Conservation (phyloP, 306 rosid species). For the Sphenostylis stenocarpa region DNA sequence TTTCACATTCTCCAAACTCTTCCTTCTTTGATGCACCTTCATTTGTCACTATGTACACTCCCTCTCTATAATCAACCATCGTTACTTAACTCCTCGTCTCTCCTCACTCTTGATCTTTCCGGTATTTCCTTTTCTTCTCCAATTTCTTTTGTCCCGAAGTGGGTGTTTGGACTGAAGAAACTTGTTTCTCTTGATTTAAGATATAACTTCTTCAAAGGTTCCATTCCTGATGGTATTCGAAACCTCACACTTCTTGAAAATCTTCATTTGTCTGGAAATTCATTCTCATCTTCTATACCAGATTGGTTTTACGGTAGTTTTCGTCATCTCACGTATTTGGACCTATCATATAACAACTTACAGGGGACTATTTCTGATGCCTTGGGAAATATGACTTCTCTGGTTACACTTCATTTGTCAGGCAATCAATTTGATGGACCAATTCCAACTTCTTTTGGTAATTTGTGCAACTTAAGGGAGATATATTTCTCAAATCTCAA, state of each 20-base stretch:
- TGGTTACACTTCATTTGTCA: neutral
- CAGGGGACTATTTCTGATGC: neutral
- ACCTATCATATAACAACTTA: fast-evolving
- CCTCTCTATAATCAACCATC: neutral
- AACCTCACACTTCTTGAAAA: slow-evolving; percentile 32
- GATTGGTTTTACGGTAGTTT: neutral
- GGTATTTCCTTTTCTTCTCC: fast-evolving
- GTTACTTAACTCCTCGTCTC: slow-evolving; percentile 1
- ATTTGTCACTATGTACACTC: neutral
- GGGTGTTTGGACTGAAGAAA: neutral
- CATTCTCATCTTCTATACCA: slow-evolving; percentile 26
- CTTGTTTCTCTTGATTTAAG: neutral
- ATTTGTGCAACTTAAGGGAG: neutral
- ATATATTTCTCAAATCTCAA: slow-evolving; percentile 3
- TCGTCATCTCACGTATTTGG: slow-evolving; percentile 2
- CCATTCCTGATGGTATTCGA: neutral
- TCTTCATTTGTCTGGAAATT: neutral
- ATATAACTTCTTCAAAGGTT: fast-evolving
- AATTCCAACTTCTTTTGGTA: neutral
- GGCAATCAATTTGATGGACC: neutral
- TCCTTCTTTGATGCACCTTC: slow-evolving; percentile 6
- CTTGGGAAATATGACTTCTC: slow-evolving; percentile 26
- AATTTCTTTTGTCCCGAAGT: neutral
- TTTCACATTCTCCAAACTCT: neutral
- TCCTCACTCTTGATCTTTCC: neutral